Percentiles rank a stretch among this genome's conserved stretches.
phyloP scores from a whole-genome alignment of 805 yeast species.

The Metschnikowia chrysomelidarum region DNA sequence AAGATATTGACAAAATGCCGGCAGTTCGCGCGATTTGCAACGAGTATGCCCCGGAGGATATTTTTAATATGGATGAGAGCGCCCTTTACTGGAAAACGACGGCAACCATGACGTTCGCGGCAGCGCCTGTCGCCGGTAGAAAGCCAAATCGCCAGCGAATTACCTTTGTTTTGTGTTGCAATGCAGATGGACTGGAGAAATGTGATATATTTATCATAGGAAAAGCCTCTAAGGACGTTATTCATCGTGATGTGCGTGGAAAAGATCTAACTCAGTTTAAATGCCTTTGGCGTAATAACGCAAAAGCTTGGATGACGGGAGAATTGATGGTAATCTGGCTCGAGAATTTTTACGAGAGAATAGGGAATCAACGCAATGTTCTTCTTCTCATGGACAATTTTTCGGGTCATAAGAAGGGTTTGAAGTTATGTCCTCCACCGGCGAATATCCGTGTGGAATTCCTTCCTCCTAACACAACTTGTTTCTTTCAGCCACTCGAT shows the following conservation, averaged over 20 bases:
- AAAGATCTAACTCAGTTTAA: neutral
- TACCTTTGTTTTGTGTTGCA: constrained; percentile 2
- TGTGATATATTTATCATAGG: neutral
- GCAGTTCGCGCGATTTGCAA: constrained; percentile 1
- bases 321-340: constrained; percentile 2
- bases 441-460: neutral
- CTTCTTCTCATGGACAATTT: constrained; percentile 4
- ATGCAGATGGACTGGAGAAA: constrained; percentile 4
- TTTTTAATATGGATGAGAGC: constrained; percentile 3
- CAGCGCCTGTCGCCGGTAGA: neutral
- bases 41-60: neutral
- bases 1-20: neutral
- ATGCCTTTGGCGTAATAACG: neutral
- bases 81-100: constrained; percentile 1
- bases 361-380: neutral
- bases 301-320: constrained; percentile 3
- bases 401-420: neutral
- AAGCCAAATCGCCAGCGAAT: neutral
- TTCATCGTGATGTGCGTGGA: neutral
- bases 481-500: constrained; percentile 2
- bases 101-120: neutral
- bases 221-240: neutral
- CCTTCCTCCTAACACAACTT: constrained; percentile 1
- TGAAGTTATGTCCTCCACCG: neutral
- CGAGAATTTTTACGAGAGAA: neutral